phyloP scores from a whole-genome alignment of 1,284 basidiomycete genomes.

The Erythrobasidium hasegawianum region DNA sequence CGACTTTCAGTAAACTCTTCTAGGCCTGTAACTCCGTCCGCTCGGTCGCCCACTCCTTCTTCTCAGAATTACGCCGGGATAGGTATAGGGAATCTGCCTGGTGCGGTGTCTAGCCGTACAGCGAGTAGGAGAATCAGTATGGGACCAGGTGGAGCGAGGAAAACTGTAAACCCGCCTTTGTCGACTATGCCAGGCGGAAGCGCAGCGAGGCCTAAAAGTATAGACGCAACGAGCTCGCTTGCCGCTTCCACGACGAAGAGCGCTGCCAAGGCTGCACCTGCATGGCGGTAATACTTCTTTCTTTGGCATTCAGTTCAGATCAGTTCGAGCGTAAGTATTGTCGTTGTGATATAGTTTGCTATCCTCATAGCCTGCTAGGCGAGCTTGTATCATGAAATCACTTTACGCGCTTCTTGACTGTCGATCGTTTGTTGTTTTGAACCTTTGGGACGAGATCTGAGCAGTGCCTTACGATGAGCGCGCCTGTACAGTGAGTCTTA shows the following conservation, averaged over 20 bases:
- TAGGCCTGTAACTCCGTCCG: neutral
- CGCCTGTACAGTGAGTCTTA: too few species aligned
- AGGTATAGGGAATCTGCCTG: neutral
- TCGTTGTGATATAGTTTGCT: neutral
- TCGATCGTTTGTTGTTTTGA: neutral
- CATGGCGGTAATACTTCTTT: neutral
- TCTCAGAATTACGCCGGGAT: neutral
- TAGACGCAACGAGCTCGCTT: neutral
- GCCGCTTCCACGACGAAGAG: neutral
- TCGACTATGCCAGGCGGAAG: neutral
- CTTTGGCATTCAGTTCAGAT: neutral
- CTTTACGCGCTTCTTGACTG: neutral
- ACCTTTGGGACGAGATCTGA: too few species aligned
- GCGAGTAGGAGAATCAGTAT: constrained; percentile 1
- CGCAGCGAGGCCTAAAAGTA: neutral
- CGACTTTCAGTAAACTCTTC: neutral
- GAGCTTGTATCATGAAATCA: neutral
- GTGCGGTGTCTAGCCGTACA: neutral
- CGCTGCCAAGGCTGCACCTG: neutral
- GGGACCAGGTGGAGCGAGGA: neutral
- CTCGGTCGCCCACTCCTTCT: constrained; percentile 3
- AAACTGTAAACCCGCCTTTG: neutral
- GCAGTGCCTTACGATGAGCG: too few species aligned
- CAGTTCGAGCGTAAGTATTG: too few species aligned
- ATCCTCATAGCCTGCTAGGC: neutral